Evolutionary conservation across 2,329 filamentous ascomycete species (phyloP).

Genomic region (Westerdykella sp.): DNA sequence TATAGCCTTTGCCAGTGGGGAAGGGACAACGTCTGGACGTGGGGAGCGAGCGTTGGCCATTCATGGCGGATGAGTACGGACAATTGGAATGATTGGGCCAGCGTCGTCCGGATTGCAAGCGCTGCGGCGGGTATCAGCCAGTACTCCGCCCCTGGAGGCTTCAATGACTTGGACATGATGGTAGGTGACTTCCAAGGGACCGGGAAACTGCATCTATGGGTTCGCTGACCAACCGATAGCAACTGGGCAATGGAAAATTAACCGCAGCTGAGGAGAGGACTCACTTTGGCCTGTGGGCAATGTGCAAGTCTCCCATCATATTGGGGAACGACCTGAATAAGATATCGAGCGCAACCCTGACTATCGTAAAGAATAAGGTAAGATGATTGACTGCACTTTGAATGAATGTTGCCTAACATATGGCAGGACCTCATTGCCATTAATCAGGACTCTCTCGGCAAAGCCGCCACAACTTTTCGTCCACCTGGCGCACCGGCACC

Average conservation of each 20-base stretch:
- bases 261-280: constrained; percentile 26
- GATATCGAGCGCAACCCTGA: constrained; percentile 35
- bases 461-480: constrained; percentile 9
- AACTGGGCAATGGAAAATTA: constrained; percentile 37
- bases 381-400: not conserved
- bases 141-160: constrained; percentile 18
- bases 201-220: constrained; percentile 33
- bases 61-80: constrained; percentile 31
- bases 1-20: constrained; percentile 35
- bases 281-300: constrained; percentile 39
- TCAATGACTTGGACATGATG: constrained; percentile 25
- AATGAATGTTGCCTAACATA: not conserved
- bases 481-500: constrained; percentile 9
- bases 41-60: constrained; percentile 31
- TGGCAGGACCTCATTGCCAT: constrained; percentile 37
- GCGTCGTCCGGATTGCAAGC: constrained; percentile 18
- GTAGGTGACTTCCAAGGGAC: constrained; percentile 33
- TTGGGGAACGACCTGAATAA: constrained; percentile 39
- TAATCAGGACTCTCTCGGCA: constrained; percentile 36
- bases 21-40: constrained; percentile 21
- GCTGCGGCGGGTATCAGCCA: constrained; percentile 18
- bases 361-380: constrained; percentile 33
- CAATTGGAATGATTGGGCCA: constrained; percentile 16
- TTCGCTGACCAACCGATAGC: not conserved
- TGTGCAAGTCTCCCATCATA: constrained; percentile 40